Evolutionary conservation across 2,329 filamentous ascomycete genomes (phyloP).

Genomic region (Colletotrichum echinochloae): DNA sequence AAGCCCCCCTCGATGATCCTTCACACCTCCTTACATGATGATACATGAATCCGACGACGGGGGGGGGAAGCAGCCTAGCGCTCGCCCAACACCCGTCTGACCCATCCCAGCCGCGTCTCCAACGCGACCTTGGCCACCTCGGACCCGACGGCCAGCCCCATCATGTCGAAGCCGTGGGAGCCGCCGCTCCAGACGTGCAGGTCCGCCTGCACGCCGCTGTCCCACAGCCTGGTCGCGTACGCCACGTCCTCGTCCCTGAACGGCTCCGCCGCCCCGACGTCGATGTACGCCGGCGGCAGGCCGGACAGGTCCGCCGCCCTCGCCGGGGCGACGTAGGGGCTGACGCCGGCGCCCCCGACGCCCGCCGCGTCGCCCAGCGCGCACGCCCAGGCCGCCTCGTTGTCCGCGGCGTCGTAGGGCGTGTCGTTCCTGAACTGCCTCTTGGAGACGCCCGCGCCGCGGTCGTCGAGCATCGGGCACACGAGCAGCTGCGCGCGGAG

Average conservation of each 20-base stretch:
- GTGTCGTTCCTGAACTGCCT: conserved; percentile 44
- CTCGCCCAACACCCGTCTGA: conserved; percentile 4
- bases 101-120: conserved; percentile 37
- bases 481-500: conserved; percentile 56
- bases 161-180: conserved; percentile 54
- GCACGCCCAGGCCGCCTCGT: conserved; percentile 56
- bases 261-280: conserved; percentile 50
- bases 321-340: conserved; percentile 52
- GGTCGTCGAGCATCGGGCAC: conserved; percentile 62
- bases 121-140: conserved; percentile 26
- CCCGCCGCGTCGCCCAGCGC: conserved; percentile 52
- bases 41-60: no score
- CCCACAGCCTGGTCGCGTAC: conserved; percentile 52
- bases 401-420: conserved; percentile 49
- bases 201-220: conserved; percentile 56
- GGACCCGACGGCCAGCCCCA: conserved; percentile 25
- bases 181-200: conserved; percentile 58
- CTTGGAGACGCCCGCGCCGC: conserved; percentile 47
- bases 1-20: no score
- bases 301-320: conserved; percentile 51
- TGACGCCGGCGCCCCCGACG: conserved; percentile 46
- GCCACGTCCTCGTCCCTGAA: conserved; percentile 54
- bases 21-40: background rate
- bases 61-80: background rate
- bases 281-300: conserved; percentile 58